These are phyloP conservation scores for Oldenlandia corymbosa DNA, from an alignment of 257 asterid species.

Conservation along the genomic window DNA sequence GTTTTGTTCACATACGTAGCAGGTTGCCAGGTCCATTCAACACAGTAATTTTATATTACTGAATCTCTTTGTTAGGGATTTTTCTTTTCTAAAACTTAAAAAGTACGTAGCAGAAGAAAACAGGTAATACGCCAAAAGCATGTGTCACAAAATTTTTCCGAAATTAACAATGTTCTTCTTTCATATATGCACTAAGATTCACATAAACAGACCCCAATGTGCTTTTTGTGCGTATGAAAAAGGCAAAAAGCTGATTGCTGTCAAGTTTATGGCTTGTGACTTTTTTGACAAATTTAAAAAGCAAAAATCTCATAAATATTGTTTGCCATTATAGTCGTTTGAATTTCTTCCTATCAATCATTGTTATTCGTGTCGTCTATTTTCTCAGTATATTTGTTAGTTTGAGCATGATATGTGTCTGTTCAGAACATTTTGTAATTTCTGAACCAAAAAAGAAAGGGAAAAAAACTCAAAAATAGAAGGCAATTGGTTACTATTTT, in stretches of 20 bases:
- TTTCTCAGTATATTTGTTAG: not conserved
- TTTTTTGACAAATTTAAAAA: not conserved
- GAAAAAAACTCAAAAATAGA: no score
- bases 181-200: slow-evolving; percentile 6
- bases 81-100: no score
- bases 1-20: not conserved
- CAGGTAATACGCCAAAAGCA: slow-evolving; percentile 61
- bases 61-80: no score
- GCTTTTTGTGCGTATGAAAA: not conserved
- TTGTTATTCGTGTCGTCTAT: not conserved
- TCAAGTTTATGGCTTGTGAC: not conserved
- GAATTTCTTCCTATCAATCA: not conserved
- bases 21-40: no score
- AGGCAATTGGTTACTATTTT: no score
- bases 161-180: not conserved
- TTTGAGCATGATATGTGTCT: no score
- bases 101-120: slow-evolving; percentile 23
- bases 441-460: no score
- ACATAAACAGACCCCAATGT: not conserved
- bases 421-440: no score
- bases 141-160: slow-evolving; percentile 35
- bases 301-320: slow-evolving; percentile 1
- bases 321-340: no score
- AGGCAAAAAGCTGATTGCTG: not conserved
- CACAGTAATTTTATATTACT: no score